A percentile compares a stretch with the other conserved stretches of the same genome.
phyloP scores from a whole-genome alignment of 2,329 filamentous ascomycete species.

The Ascochyta koolunga region DNA sequence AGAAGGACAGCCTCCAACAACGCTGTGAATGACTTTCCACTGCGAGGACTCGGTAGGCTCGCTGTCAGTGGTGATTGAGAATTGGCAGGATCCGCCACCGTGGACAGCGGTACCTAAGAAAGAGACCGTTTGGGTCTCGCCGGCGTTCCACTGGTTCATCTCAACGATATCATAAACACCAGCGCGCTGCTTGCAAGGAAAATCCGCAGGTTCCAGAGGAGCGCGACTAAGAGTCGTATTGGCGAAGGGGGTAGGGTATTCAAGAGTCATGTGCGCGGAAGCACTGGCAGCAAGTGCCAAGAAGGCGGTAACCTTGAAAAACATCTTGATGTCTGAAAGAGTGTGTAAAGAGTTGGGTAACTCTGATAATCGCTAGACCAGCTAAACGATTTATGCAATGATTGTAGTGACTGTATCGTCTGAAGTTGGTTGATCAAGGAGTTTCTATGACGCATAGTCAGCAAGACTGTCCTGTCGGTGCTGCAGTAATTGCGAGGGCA shows the following conservation, averaged over 20 bases:
- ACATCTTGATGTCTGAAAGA: conserved; percentile 47
- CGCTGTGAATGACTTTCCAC: conserved; percentile 91
- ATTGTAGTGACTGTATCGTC: conserved; percentile 23
- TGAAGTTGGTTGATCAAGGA: conserved; percentile 9
- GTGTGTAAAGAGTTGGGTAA: conserved; percentile 18
- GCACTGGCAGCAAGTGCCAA: conserved; percentile 63
- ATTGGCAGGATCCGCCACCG: conserved; percentile 90
- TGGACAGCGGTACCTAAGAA: conserved; percentile 68
- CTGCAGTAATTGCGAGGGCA: not conserved
- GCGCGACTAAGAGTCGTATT: conserved; percentile 60
- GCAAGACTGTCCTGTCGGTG: not conserved
- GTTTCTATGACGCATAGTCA: conserved; percentile 5
- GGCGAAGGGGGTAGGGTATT: conserved; percentile 67
- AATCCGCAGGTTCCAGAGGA: conserved; percentile 70
- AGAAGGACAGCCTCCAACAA: conserved; percentile 83
- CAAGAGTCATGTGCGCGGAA: conserved; percentile 79
- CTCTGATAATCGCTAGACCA: conserved; percentile 46
- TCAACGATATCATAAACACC: conserved; percentile 59
- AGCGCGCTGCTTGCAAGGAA: conserved; percentile 76
- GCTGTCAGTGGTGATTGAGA: conserved; percentile 81
- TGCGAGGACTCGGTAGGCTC: conserved; percentile 64
- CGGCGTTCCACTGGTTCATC: conserved; percentile 60
- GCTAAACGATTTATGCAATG: conserved; percentile 41
- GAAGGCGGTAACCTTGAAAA: conserved; percentile 60
- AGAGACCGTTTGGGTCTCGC: conserved; percentile 56